These are phyloP conservation scores for Echites panduratus DNA, from an alignment of 257 asterid genomes.

Conservation along the genomic window DNA sequence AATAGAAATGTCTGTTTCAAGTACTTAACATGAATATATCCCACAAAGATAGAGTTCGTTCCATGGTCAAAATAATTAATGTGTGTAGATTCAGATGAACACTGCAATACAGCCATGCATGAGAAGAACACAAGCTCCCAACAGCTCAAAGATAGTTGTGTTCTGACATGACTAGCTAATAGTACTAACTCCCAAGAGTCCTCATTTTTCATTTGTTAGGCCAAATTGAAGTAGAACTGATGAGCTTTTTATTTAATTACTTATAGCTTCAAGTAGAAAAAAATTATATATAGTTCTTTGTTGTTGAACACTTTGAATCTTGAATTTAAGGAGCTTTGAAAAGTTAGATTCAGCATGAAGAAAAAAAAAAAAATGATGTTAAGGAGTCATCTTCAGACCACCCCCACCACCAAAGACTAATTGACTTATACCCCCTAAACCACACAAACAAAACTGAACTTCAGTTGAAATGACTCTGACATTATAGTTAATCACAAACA, in stretches of 20 bases:
- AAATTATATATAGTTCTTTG: neutral
- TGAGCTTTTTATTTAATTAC: no score
- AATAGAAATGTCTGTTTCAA: no score
- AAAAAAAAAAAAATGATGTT: no score
- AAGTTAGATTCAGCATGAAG: neutral
- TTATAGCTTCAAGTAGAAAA: neutral
- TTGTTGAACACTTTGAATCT: neutral
- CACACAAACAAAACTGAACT: neutral
- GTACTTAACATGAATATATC: no score
- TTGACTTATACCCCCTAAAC: neutral
- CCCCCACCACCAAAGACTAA: neutral
- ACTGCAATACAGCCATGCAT: no score
- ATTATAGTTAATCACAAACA: neutral
- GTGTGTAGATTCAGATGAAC: no score
- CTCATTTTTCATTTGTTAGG: neutral
- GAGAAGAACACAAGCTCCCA: neutral
- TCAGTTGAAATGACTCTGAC: neutral
- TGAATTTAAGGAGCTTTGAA: neutral
- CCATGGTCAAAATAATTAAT: no score
- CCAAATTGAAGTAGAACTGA: slow-evolving; percentile 1
- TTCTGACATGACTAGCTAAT: no score
- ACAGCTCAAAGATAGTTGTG: neutral
- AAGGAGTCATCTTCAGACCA: neutral
- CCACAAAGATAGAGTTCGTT: no score
- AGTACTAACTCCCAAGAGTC: neutral